Base-by-base conservation (phyloP, 1,284 basidiomycete species). In the Leccinum subrobustum region DNA sequence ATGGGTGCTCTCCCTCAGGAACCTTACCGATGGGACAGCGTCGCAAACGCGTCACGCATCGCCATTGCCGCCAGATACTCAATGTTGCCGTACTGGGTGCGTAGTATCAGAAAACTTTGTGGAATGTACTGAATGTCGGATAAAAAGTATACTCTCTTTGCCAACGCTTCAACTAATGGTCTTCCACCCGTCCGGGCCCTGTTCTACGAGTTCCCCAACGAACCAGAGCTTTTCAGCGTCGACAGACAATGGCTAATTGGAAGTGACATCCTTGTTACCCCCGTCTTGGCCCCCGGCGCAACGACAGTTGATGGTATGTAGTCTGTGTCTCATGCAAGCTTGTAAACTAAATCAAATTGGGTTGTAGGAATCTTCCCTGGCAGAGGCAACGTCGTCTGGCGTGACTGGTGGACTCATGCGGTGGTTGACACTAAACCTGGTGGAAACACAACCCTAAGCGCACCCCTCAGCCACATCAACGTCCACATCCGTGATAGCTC, bases 241-340 rank as follows among this genome's bases (percentile, higher is more conserved):
- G 87, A 91, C 65, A 75, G 77, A 25, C 91, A 93, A 70, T 93
- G 88, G 76, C 71, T 93, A 64, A 76, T 92, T 59, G 91, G 91
- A 14, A 65, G 79, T 11, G 82, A 85, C 63, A 79, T 93, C 47
- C 81, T 93, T 33, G 83, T 93, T 47, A 89, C 90, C 0, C 91
- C 91, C 1, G 91, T 92, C 0, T 71, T 91, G 42, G 76, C 76
- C 2, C 87, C 88, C 0, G 89, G 84, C 60, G 79, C 77, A 18
- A 79, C 77, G 2, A 77, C 77, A 9, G 84, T 87, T 16, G 67
- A 76, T 11, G 77, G 82, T 70, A 37, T 18, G 66, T 64, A 2
- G 23, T 11, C 12, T 39, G 11, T 39, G 11, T 23, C 3, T 5
- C 6, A 7, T 52, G 6, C 35, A n/a, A 44, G 1, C 5, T 25